Evolutionary conservation across 2,329 filamentous ascomycete genomes (phyloP), one percentile per base, ranked within the genome.

Genomic region (Teratosphaeria gauchensis): DNA sequence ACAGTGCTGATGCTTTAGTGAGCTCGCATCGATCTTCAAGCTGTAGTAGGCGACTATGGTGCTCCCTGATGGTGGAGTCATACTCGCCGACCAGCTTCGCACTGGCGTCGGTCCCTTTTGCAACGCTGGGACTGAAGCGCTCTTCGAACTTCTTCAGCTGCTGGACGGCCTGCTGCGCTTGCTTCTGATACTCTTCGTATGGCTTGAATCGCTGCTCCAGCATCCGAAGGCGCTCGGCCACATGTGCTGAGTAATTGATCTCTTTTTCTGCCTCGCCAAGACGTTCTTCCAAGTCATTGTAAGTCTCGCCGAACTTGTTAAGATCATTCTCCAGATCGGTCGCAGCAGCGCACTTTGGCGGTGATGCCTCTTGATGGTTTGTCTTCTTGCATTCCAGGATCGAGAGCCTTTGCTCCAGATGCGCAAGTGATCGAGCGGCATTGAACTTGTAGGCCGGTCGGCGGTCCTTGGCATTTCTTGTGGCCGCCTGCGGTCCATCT

Each of bases 381-480:
- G 12, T 31, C 38, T 38, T 55, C 19, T 57, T 32, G 21, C 28
- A n/a, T 57, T 59, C 58, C 19, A 57, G 55, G 9, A 14, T 35
- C 7, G 24, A 5, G 9, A 57, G 14, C 1, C 55, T 31, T 14
- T 30, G 55, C 31, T 59, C 58, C 5, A 57, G n/a, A 16, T 55
- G n/a, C 28, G 55, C 31, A 38, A 57, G 42, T n/a, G 55, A 31
- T 16, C 33, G 51, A 19, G 55, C 58, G 2, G 58, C 35, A 24
- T 57, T 53, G 14, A 16, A 33, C 11, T 24, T 54, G 51, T 54
- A 57, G 1, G 55, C 19, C 46, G 55, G 58, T 14, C 58, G 32
- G 28, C 58, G 58, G 24, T 59, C 58, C 30, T 59, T 59, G 6
- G 46, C 38, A 30, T 58, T 35, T 14, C 57, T 48, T n/a, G 57